Evolutionary conservation across 768 basidiomycete species (phyloP), one percentile per base, ranked within the genome.

Genomic region (Hemileccinum impolitum): DNA sequence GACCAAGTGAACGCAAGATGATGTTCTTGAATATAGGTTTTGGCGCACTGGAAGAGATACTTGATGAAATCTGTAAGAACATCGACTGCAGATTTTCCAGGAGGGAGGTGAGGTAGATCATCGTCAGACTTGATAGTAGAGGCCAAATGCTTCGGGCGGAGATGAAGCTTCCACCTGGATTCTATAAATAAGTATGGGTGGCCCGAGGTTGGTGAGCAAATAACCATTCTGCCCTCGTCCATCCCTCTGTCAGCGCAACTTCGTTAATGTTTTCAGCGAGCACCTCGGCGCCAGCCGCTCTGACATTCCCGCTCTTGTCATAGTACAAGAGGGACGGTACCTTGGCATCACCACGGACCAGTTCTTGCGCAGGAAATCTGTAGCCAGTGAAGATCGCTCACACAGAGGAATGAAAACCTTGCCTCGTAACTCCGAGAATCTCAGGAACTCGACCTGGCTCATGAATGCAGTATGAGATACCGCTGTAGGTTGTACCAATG

Each of bases 401-500:
- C 2, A 25, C 3, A 23, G 35, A 25, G 21, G 12, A 28, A 42
- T 7, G 9, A 19, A 21, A 10, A 30, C 12, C 36, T 51, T 36
- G 17, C 60, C 47, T 52, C 0, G 45, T 44, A 4, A 56, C 53
- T 4, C 54, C 53, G 13, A 35, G 52, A 4, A 53, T 34, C 10
- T 55, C 55, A 1, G 54, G 55, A 12, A 53, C 51, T 46, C 50
- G 50, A 6, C 45, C 54, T 13, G 19, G 18, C 10, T 45, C 43
- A 3, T 56, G 51, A 30, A 63, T 46, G 18, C 56, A 56, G 35
- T 76, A 76, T 2, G 72, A 72, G 6, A 76, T 58, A 2, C 74
- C 75, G 37, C 75, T 76, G 48, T 52, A 75, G 0, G 75, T 77
- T 0, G 75, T 77, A 4, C 77, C 76, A 6, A 79, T 60, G 37